phyloP scores from a whole-genome alignment of 768 basidiomycete species.

The Rhodotorula babjevae region DNA sequence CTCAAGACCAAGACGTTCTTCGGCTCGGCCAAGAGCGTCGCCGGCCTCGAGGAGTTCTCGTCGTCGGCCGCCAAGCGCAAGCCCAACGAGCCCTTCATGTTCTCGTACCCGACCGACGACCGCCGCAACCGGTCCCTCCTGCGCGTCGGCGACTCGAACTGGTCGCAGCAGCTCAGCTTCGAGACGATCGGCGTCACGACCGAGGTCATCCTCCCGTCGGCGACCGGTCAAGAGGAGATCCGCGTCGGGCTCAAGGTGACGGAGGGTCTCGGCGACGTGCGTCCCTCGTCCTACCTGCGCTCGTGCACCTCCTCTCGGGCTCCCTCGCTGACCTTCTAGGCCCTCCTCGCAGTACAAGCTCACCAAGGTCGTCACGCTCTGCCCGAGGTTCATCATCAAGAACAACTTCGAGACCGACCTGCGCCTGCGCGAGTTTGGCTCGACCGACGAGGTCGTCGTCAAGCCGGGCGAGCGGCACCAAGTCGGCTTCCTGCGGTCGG shows the following conservation, averaged over 20 bases:
- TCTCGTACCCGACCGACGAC: slow-evolving; percentile 70
- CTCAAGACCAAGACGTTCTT: slow-evolving; percentile 58
- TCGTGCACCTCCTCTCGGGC: neutral
- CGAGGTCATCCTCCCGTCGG: slow-evolving; percentile 66
- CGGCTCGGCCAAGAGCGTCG: slow-evolving; percentile 68
- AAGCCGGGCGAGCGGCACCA: slow-evolving; percentile 65
- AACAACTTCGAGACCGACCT: slow-evolving; percentile 68
- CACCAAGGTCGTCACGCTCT: slow-evolving; percentile 83
- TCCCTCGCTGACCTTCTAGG: too few species aligned
- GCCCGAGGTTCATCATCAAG: slow-evolving; percentile 84
- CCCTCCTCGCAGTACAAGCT: slow-evolving; percentile 64
- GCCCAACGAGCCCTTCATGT: slow-evolving; percentile 52
- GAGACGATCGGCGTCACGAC: slow-evolving; percentile 91
- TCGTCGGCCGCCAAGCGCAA: slow-evolving; percentile 19
- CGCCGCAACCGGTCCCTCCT: slow-evolving; percentile 79
- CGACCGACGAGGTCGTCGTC: slow-evolving; percentile 61
- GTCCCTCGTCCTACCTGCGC: slow-evolving; percentile 15
- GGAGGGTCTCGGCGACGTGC: slow-evolving; percentile 80
- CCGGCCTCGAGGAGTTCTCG: slow-evolving; percentile 63
- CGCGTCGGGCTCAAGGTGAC: slow-evolving; percentile 85
- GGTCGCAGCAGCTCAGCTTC: slow-evolving; percentile 86
- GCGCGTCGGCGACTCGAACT: slow-evolving; percentile 70
- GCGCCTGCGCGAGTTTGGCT: slow-evolving; percentile 78
- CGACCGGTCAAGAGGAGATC: slow-evolving; percentile 57
- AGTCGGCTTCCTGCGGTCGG: slow-evolving; percentile 62